Evolutionary conservation across 2,329 filamentous ascomycete genomes (phyloP), one percentile per base, ranked within the genome.

Genomic region (Tolypocladium tropicale): DNA sequence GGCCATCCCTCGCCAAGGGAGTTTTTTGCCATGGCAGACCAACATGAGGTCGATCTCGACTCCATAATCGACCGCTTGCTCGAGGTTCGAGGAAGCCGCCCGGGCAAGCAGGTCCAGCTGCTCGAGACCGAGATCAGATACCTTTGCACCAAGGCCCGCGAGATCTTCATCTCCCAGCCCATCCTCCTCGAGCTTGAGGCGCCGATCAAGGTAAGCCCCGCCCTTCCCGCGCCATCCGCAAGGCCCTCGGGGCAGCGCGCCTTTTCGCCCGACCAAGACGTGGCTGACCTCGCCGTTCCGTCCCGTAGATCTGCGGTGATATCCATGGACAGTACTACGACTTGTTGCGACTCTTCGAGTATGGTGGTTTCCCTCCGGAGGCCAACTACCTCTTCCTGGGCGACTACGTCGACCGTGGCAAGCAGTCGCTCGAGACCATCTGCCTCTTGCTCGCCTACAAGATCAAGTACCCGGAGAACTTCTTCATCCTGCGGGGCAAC

Each of bases 251-350:
- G 14, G 6, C 43, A 16, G 18, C 23, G 43, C 25, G 9, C 49
- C 41, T 43, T 32, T n/a, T n/a, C n/a, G 34, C 34, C 34, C 34
- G 16, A 36, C 34, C 53, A 54, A 55, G 36, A 53, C 28, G 34
- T 32, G 39, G 53, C 56, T 56, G 60, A 64, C 57, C 9, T 16
- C 28, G 5, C 12, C 3, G 6, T 6, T n/a, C 16, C 18, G 33
- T n/a, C 34, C 52, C 53, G 23, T 69, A 99, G 94, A 99, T 99
- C 70, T 97, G 93, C 75, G 94, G 94, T 76, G 94, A 97, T 77
- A 97, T 99, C 66, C 94, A 97, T 75, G 94, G 94, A 64, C 94
- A 99, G 79, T 99, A 99, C 78, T 96, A 96, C 75, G 94, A 99
- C 74, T 83, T 99, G 60, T 82, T 99, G 64, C 90, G 94, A 69